phyloP scores from a whole-genome alignment of 108 stramenopile species.

The Heterococcus sp. region DNA sequence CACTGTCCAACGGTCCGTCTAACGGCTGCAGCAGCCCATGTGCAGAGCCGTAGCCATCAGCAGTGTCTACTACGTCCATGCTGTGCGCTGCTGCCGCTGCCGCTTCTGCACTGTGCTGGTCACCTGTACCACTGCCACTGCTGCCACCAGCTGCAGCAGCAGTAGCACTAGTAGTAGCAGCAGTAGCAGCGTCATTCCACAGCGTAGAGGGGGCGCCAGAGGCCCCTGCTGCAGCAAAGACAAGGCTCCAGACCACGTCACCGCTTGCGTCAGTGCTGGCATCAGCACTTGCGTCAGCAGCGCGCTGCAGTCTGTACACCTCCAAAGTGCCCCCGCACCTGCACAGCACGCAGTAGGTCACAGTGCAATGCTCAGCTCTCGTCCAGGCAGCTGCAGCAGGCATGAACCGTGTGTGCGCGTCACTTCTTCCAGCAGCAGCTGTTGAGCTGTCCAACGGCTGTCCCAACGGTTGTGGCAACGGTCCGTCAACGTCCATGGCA shows the following conservation, averaged over 20 bases:
- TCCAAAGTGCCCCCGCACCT: background rate
- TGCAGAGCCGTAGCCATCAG: background rate
- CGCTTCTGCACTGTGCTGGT: too few species aligned
- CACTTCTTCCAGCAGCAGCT: too few species aligned
- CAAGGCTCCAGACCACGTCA: background rate
- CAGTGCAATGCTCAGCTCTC: background rate
- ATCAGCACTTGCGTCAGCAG: background rate
- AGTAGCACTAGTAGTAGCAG: background rate
- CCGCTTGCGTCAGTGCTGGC: too few species aligned
- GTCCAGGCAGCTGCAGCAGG: background rate
- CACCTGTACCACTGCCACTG: background rate
- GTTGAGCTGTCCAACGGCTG: too few species aligned
- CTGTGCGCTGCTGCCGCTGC: too few species aligned
- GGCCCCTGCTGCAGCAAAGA: conserved; percentile 5
- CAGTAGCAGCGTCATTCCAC: conserved; percentile 12
- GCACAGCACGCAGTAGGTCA: background rate
- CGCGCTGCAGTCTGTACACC: background rate
- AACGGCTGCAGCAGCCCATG: too few species aligned
- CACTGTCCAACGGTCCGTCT: too few species aligned
- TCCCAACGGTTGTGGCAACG: too few species aligned
- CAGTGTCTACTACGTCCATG: background rate
- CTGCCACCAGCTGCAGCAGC: background rate
- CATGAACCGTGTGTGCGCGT: background rate
- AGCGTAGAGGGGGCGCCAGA: conserved; percentile 12
- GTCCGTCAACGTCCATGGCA: conserved; percentile 3